Conservation (phyloP, 371 early-diverging fungal genomes). For the Apophysomyces sp. region DNA sequence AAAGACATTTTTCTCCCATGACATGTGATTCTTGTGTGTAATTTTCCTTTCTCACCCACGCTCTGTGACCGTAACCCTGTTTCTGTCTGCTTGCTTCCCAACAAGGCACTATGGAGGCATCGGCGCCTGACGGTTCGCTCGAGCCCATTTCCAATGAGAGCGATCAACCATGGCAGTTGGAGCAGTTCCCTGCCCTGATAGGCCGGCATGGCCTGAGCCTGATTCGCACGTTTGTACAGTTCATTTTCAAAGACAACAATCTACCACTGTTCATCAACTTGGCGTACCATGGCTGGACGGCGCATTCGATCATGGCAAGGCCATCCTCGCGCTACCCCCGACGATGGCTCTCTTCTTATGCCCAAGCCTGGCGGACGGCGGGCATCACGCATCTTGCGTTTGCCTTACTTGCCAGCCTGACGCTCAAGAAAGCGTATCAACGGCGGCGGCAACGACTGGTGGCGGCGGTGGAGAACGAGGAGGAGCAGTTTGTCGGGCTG, state of each 20-base stretch:
- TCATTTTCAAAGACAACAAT: constrained; percentile 44
- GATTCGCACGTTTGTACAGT: constrained; percentile 9
- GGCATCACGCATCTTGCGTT: constrained; percentile 45
- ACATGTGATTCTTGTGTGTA: too few species aligned
- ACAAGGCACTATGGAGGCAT: too few species aligned
- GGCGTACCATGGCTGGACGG: constrained; percentile 22
- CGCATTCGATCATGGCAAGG: neutral
- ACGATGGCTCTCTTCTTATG: constrained; percentile 25
- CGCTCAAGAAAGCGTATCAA: constrained; percentile 14
- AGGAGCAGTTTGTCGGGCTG: constrained; percentile 26
- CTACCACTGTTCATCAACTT: constrained; percentile 38
- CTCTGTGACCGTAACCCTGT: too few species aligned
- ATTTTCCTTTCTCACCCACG: too few species aligned
- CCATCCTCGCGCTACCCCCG: constrained; percentile 18
- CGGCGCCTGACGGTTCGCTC: too few species aligned
- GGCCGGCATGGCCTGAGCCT: constrained; percentile 25
- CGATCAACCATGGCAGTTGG: neutral
- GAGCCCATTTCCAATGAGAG: too few species aligned
- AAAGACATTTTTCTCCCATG: neutral
- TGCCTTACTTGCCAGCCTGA: constrained; percentile 25
- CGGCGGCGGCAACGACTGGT: neutral
- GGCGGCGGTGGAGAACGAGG: constrained; percentile 14
- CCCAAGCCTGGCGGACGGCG: neutral
- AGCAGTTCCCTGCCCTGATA: constrained; percentile 11
- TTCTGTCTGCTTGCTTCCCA: too few species aligned